These are phyloP conservation scores for Vaccinium macrocarpon DNA, from an alignment of 148 eudicot genomes.

Conservation along the genomic window DNA sequence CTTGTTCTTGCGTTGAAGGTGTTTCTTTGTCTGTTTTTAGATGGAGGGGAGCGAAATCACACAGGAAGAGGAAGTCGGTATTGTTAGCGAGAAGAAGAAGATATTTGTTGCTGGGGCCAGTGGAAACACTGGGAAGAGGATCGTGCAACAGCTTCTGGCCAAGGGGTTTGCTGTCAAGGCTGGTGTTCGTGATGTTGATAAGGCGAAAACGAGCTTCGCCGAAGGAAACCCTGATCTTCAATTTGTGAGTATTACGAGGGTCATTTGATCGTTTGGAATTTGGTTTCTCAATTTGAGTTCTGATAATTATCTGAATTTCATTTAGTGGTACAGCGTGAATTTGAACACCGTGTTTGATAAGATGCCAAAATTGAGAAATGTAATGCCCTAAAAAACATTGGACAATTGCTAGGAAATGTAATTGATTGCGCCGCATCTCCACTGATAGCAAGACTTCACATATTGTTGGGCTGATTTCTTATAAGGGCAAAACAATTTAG, in stretches of 20 bases:
- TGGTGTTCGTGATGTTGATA: constrained; percentile 79
- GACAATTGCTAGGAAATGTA: no score
- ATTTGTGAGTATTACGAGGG: constrained; percentile 48
- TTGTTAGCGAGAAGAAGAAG: constrained; percentile 42
- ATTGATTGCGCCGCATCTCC: not conserved
- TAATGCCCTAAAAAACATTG: not conserved
- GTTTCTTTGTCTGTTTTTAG: constrained; percentile 31
- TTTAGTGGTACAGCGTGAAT: not conserved
- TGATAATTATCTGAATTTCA: not conserved
- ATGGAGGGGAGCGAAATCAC: constrained; percentile 61
- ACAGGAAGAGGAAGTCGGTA: constrained; percentile 30
- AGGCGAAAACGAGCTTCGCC: constrained; percentile 58
- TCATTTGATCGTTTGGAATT: not conserved
- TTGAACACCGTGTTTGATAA: not conserved
- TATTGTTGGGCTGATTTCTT: not conserved
- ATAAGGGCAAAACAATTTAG: not conserved
- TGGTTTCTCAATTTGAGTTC: not conserved
- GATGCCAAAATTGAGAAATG: not conserved
- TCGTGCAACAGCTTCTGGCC: constrained; percentile 80
- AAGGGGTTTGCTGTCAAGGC: constrained; percentile 93
- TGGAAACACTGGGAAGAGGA: constrained; percentile 86
- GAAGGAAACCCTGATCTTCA: constrained; percentile 59
- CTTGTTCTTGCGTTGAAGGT: not conserved
- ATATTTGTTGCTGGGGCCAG: constrained; percentile 98
- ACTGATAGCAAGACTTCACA: not conserved